Base-by-base conservation (phyloP, 176 grass and related monocot species). In the Raddia distichophylla region DNA sequence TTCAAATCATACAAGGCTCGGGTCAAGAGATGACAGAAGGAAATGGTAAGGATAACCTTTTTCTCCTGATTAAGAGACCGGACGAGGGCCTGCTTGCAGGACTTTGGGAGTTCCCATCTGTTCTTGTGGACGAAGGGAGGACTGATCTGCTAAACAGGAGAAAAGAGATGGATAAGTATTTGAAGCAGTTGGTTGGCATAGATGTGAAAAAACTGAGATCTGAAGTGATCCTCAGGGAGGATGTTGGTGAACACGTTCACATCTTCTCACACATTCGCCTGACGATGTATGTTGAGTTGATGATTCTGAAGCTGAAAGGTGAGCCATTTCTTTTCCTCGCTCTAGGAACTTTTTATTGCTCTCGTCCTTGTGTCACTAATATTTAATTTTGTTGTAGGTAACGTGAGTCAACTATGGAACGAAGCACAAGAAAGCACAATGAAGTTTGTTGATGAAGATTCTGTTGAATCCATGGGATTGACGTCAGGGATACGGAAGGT, bases 401-500 rank as follows among this genome's bases (percentile, higher is more conserved):
- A 64, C 66, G 69, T 80, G 62, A 76, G 55, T 67, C 53, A 69
- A 80, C 53, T 91, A 68, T 72, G 70, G 73, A 82, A 88, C 20
- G 67, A 50, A 63, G 77, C 20, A 11, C 22, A 70, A 73, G 73
- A 48, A 33, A 79, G 37, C 45, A 72, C n/a, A 78, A 75, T 91
- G 80, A 98, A 93, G 70, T 82, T 83, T 49, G 69, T 90, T 34
- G 57, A 87, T 35, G 88, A 81, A 58, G 77, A 52, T 83, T 80
- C 72, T 7, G 70, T 98, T 12, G 84, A 91, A 45, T 84, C 82
- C 37, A 93, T 93, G 84, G 95, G 92, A 34, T 84, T 98, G 77
- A 95, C 90, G 63, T 95, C 93, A 60, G 91, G 96, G 54, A 90
- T 93, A 60, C 79, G 96, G 70, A 98, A 98, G 96, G 96, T 95